These are phyloP conservation scores for Pholiota adiposa DNA, from an alignment of 1,284 basidiomycete species.

Conservation along the genomic window DNA sequence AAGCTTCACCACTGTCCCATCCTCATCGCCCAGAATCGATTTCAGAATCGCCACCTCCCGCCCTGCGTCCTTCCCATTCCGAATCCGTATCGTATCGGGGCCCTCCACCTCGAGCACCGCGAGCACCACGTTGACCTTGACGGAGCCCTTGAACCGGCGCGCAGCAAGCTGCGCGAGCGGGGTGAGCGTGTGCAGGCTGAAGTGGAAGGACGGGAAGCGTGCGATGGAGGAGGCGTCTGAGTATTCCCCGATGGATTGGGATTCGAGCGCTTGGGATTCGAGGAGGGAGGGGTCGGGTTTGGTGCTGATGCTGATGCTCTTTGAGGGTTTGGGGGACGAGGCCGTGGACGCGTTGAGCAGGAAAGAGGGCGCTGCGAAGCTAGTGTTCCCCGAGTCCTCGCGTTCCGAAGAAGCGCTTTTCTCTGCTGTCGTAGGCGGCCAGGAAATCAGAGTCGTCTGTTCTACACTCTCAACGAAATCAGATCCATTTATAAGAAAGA, in stretches of 20 bases:
- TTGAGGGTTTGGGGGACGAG: background rate
- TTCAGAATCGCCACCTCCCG: conserved; percentile 67
- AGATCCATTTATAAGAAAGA: background rate
- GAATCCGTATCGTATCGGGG: conserved; percentile 65
- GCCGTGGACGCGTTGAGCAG: conserved; percentile 23
- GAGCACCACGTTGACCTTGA: conserved; percentile 59
- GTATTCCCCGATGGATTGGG: conserved; percentile 51
- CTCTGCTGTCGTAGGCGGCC: conserved; percentile 56
- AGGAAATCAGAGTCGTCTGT: conserved; percentile 53
- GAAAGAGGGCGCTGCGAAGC: conserved; percentile 28
- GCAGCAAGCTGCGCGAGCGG: conserved; percentile 43
- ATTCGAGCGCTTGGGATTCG: conserved; percentile 33
- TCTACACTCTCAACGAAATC: conserved; percentile 36
- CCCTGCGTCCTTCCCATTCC: conserved; percentile 68
- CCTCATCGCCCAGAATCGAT: conserved; percentile 70
- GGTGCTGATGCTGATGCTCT: background rate
- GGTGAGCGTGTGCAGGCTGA: conserved; percentile 60
- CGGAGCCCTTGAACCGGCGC: conserved; percentile 26
- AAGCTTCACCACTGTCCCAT: conserved; percentile 65
- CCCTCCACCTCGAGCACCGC: conserved; percentile 76
- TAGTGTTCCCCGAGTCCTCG: conserved; percentile 24
- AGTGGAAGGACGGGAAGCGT: conserved; percentile 69
- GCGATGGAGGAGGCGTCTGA: conserved; percentile 69
- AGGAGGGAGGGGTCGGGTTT: conserved; percentile 14
- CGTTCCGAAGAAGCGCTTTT: conserved; percentile 8